Percentiles rank a stretch among this genome's conserved stretches.
These are phyloP conservation scores for Tillandsia leiboldiana DNA, from an alignment of 176 grass and related monocot genomes.

Conservation along the genomic window DNA sequence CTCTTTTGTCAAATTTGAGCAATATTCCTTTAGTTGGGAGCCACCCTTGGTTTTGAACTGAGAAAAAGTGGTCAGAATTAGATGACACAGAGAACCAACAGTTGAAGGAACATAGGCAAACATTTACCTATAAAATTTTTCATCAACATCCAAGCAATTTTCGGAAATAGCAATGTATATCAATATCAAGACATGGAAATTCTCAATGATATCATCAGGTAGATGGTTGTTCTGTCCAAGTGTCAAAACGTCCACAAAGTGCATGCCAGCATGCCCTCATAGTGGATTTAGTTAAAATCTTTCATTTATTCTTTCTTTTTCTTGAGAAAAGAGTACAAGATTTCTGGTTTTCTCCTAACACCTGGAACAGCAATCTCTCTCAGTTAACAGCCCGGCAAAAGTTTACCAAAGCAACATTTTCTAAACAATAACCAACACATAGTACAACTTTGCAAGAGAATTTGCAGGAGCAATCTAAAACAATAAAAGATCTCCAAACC, in stretches of 20 bases:
- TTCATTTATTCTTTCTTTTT: background rate
- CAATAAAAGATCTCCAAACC: constrained; percentile 38
- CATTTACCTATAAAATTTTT: background rate
- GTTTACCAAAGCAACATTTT: background rate
- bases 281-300: background rate
- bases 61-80: constrained; percentile 7
- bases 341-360: background rate
- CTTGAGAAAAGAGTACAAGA: background rate
- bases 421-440: background rate
- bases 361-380: background rate
- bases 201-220: background rate
- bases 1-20: constrained; percentile 93
- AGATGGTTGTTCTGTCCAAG: background rate
- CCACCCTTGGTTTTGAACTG: constrained; percentile 98
- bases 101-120: background rate
- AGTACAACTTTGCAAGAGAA: too few relatives aligned
- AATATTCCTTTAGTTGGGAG: constrained; percentile 95
- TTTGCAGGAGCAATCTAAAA: background rate
- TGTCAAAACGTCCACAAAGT: background rate
- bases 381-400: background rate
- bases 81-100: constrained; percentile 20
- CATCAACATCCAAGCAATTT: background rate
- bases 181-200: background rate
- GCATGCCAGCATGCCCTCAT: background rate
- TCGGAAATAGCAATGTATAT: background rate